A percentile compares a stretch with the other conserved stretches of the same genome.
These are phyloP conservation scores for Cantharellus cinnabarinus DNA, from an alignment of 768 basidiomycete species.

Conservation along the genomic window DNA sequence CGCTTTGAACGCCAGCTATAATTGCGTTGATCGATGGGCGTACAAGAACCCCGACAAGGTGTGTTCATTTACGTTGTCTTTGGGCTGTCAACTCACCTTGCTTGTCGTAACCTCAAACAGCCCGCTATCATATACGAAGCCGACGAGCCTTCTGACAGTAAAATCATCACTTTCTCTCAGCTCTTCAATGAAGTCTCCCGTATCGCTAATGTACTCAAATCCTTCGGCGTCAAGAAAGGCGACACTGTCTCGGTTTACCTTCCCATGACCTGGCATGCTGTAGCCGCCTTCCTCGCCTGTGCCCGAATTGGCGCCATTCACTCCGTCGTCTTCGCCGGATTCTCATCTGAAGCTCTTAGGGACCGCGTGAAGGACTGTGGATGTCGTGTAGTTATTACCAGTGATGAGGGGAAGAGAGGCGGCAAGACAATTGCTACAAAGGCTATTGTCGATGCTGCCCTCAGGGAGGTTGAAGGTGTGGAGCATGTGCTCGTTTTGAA, in stretches of 20 bases:
- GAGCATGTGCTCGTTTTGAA: slow-evolving; percentile 80
- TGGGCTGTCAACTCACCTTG: background rate
- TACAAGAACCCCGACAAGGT: slow-evolving; percentile 60
- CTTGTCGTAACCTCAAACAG: slow-evolving; percentile 20
- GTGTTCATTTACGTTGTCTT: slow-evolving; percentile 1
- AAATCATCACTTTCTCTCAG: slow-evolving; percentile 58
- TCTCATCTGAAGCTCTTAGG: slow-evolving; percentile 82
- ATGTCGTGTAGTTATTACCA: slow-evolving; percentile 81
- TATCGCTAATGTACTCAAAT: slow-evolving; percentile 80
- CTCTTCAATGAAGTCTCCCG: slow-evolving; percentile 78
- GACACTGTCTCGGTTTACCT: slow-evolving; percentile 87
- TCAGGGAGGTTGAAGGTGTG: slow-evolving; percentile 65
- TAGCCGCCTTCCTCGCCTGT: slow-evolving; percentile 92
- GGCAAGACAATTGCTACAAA: slow-evolving; percentile 92
- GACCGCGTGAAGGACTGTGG: slow-evolving; percentile 83
- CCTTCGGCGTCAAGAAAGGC: slow-evolving; percentile 81
- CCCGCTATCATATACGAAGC: slow-evolving; percentile 97
- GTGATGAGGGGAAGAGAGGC: slow-evolving; percentile 84
- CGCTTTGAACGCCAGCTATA: slow-evolving; percentile 80
- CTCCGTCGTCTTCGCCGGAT: slow-evolving; percentile 94
- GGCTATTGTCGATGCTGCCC: slow-evolving; percentile 77
- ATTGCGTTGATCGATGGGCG: slow-evolving; percentile 94
- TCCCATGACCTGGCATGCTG: slow-evolving; percentile 90
- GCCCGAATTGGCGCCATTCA: slow-evolving; percentile 93
- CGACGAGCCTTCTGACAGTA: slow-evolving; percentile 72